Conservation (phyloP, 768 basidiomycete genomes). For the Fistulinella prunicolor region DNA sequence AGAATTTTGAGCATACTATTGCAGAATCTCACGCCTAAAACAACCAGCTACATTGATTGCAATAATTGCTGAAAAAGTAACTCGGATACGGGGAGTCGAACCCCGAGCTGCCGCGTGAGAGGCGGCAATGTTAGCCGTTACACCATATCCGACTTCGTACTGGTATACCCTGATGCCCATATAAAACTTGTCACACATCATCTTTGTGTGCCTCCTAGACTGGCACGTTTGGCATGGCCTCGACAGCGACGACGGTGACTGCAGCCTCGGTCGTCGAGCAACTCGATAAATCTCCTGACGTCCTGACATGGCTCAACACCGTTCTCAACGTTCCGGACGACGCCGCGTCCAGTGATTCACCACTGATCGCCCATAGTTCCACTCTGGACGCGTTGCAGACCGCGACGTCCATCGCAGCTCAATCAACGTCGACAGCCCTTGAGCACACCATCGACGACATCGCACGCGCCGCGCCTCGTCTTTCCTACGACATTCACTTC, state of each 20-base stretch:
- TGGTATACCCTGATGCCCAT: neutral
- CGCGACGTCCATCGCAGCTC: conserved; percentile 79
- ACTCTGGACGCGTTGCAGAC: conserved; percentile 73
- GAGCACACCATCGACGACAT: conserved; percentile 93
- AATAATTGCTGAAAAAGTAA: no score
- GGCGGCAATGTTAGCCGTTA: conserved; percentile 69
- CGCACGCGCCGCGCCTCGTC: conserved; percentile 83
- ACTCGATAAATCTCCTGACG: conserved; percentile 58
- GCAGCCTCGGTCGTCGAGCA: conserved; percentile 48
- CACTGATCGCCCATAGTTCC: conserved; percentile 55
- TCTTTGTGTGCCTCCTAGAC: neutral
- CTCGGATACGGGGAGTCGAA: conserved; percentile 35
- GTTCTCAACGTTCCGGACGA: conserved; percentile 40
- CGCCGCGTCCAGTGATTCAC: conserved; percentile 36
- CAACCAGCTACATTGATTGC: no score
- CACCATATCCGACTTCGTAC: conserved; percentile 48
- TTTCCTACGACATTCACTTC: conserved; percentile 95
- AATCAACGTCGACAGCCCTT: conserved; percentile 83
- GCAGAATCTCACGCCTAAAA: no score
- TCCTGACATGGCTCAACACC: conserved; percentile 72
- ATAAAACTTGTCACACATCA: neutral
- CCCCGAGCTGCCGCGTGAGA: conserved; percentile 50
- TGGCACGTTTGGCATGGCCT: conserved; percentile 17
- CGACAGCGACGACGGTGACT: conserved; percentile 18
- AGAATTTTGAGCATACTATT: no score